These are phyloP conservation scores for Spizellomyces punctatus DNA, from an alignment of 192 early-diverging fungal species.

Conservation along the genomic window DNA sequence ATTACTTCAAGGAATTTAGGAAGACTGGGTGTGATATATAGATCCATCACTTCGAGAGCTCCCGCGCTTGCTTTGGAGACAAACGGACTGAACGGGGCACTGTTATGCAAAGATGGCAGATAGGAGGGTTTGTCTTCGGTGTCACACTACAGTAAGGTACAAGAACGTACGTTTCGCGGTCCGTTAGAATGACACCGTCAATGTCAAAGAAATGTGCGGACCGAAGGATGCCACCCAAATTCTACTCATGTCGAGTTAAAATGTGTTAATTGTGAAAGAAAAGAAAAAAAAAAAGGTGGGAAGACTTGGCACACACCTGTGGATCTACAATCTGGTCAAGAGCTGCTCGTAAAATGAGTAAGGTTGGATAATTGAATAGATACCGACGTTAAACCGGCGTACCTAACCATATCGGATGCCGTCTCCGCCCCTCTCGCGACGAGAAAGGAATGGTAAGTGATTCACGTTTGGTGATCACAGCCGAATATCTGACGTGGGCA, in stretches of 20 bases:
- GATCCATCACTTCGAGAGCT: conserved; percentile 65
- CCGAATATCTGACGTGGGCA: conserved; percentile 16
- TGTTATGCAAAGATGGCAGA: conserved; percentile 14
- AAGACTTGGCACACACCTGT: conserved; percentile 15
- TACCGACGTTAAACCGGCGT: not conserved
- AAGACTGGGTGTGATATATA: conserved; percentile 58
- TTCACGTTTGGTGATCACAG: conserved; percentile 7
- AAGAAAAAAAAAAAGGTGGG: not conserved
- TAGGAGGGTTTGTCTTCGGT: not conserved
- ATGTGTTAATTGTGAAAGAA: not conserved
- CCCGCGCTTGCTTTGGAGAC: conserved; percentile 73
- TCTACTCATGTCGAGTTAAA: conserved; percentile 36
- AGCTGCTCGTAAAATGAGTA: not conserved
- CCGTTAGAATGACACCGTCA: conserved; percentile 63
- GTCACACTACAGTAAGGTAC: not conserved
- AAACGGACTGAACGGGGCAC: conserved; percentile 62
- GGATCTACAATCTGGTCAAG: conserved; percentile 41
- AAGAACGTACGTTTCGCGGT: conserved; percentile 20
- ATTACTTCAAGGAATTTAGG: conserved; percentile 59
- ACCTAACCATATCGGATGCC: conserved; percentile 29
- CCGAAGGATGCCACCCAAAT: conserved; percentile 72
- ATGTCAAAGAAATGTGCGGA: conserved; percentile 66
- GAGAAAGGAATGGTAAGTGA: not conserved
- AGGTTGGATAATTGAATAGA: not conserved
- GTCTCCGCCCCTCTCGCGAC: not conserved